Evolutionary conservation across 2,329 filamentous ascomycete genomes (phyloP).

Genomic region (Xylariaceae sp.): DNA sequence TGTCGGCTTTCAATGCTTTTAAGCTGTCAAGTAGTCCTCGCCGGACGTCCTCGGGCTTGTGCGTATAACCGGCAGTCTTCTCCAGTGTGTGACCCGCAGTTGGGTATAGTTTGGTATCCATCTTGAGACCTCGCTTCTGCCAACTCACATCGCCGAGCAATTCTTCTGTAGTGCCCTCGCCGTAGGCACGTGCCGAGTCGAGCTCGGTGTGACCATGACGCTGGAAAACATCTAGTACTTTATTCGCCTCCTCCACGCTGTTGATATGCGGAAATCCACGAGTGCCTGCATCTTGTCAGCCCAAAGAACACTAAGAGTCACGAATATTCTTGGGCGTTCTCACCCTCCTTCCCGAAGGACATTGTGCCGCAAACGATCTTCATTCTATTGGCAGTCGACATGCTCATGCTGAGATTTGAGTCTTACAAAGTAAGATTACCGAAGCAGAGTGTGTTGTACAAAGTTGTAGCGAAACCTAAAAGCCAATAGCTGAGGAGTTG

Average conservation of each 20-base stretch:
- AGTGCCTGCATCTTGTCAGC: constrained; percentile 3
- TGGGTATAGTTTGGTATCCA: constrained; percentile 41
- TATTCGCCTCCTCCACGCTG: constrained; percentile 29
- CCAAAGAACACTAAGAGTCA: background rate
- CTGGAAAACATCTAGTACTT: constrained; percentile 63
- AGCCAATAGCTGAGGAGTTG: no score
- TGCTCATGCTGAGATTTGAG: background rate
- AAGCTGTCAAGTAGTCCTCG: constrained; percentile 33
- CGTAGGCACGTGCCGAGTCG: constrained; percentile 61
- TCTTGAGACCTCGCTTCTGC: constrained; percentile 36
- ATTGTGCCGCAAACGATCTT: constrained; percentile 17
- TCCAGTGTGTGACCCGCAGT: constrained; percentile 1
- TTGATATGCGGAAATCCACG: constrained; percentile 14
- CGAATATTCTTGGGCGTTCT: background rate
- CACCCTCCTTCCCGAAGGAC: constrained; percentile 12
- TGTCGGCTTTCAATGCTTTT: constrained; percentile 25
- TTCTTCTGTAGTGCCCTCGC: constrained; percentile 61
- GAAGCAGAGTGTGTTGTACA: background rate
- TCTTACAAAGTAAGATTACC: background rate
- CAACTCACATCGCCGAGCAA: constrained; percentile 41
- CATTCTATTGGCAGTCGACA: constrained; percentile 8
- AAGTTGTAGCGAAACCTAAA: background rate
- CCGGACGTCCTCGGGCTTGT: constrained; percentile 29
- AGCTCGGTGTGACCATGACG: constrained; percentile 65
- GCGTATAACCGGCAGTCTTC: constrained; percentile 13